phyloP scores from a whole-genome alignment of 352 stramenopile genomes.

The Globisporangium apiculatum region DNA sequence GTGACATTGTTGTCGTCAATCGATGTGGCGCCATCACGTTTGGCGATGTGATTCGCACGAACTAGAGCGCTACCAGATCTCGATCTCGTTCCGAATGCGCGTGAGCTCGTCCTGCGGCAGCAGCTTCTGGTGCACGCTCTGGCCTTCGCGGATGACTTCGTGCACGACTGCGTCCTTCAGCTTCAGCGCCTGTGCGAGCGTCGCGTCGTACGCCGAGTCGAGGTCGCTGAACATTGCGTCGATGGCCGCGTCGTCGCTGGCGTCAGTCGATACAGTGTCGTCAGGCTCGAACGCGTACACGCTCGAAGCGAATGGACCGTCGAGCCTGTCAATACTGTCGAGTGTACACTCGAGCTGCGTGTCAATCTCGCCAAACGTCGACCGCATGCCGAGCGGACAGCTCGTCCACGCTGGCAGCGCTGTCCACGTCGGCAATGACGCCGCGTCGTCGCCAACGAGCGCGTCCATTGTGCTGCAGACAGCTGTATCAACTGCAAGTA shows the following conservation, averaged over 20 bases:
- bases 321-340: constrained; percentile 24
- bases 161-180: constrained; percentile 39
- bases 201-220: constrained; percentile 37
- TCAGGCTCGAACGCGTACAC: constrained; percentile 15
- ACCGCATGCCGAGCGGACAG: constrained; percentile 38
- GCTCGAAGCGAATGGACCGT: constrained; percentile 22
- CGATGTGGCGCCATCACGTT: too few species aligned
- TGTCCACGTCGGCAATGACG: constrained; percentile 20
- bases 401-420: constrained; percentile 31
- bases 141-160: constrained; percentile 36
- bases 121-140: constrained; percentile 33
- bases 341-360: constrained; percentile 27
- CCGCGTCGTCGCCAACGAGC: neutral
- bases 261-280: constrained; percentile 3
- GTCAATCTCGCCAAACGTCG: constrained; percentile 21
- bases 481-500: constrained; percentile 18
- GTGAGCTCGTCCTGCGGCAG: constrained; percentile 63
- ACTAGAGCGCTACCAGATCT: constrained; percentile 48
- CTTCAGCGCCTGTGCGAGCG: constrained; percentile 23
- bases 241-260: constrained; percentile 30
- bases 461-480: constrained; percentile 14
- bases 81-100: constrained; percentile 70
- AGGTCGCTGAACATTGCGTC: constrained; percentile 42
- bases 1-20: too few species aligned
- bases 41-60: neutral